Evolutionary conservation across 2,329 filamentous ascomycete species (phyloP), one percentile per base, ranked within the genome.

Genomic region (Penicillium sp.): DNA sequence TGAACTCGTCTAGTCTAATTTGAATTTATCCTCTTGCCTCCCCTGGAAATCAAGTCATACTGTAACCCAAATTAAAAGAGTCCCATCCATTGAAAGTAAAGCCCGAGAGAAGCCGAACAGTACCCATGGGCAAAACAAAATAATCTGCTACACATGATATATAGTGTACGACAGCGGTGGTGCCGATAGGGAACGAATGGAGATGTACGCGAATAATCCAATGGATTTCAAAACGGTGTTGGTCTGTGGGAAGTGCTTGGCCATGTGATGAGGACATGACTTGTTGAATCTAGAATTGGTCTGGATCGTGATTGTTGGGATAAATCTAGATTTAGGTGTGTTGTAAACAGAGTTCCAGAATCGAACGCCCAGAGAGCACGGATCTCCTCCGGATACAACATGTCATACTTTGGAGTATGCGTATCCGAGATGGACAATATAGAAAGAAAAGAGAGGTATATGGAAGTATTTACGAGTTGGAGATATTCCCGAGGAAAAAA

Each of bases 221-320:
- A n/a, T 49, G 2, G 51, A 62, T 64, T 60, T 38, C 58, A 60
- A 62, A 64, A 60, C 59, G 45, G 10, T 2, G 19, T 5, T 14
- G 16, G 13, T 26, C 6, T 26, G 11, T 42, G 40, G n/a, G 56
- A 37, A 45, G 11, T 55, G 49, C 45, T 53, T 46, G 56, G 26
- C 49, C 62, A 51, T 57, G 59, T 64, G 59, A 62, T 56, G 35
- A 22, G 14, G 25, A 30, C 16, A 8, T 6, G 22, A 30, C 16
- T 4, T 6, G 22, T 28, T 7, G 14, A 46, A 11, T 43, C 25
- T 56, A 55, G 49, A 35, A 51, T 13, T 6, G 35, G 48, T 35
- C 48, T 30, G 35, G 48, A 35, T 51, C 25, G 48, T 51, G 25
- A 28, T 48, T 2, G 33, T 13, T 35, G 33, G 33, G 33, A 35